Evolutionary conservation across 257 asterid species (phyloP).

Genomic region (Misopates orontium): DNA sequence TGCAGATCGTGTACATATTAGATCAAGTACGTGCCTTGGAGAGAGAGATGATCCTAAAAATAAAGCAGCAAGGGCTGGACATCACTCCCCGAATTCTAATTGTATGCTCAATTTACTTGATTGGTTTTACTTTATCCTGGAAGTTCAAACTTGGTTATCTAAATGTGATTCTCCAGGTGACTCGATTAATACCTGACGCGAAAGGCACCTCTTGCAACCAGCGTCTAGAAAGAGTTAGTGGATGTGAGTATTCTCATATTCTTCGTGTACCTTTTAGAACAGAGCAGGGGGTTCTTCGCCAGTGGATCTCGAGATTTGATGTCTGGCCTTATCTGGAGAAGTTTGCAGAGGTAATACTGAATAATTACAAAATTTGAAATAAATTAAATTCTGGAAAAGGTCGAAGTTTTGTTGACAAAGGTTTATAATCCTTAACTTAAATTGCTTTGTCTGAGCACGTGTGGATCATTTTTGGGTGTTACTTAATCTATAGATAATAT

Average conservation of each 20-base stretch:
- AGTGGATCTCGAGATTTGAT: constrained; percentile 98
- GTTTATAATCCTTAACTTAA: not conserved
- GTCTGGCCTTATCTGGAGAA: constrained; percentile 97
- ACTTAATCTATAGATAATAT: no score
- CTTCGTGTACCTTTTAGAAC: constrained; percentile 89
- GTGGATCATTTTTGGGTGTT: no score
- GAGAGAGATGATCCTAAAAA: constrained; percentile 82
- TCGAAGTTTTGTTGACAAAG: not conserved
- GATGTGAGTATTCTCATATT: constrained; percentile 86
- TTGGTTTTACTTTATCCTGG: constrained; percentile 4
- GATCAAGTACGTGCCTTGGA: constrained; percentile 99
- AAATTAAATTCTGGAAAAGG: not conserved
- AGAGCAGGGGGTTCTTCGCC: constrained; percentile 72
- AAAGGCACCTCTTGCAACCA: constrained; percentile 94
- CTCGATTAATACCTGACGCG: constrained; percentile 97
- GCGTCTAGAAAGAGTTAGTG: constrained; percentile 76
- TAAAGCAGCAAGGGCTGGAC: constrained; percentile 82
- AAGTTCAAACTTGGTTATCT: constrained; percentile 5
- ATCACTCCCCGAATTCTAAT: constrained; percentile 79
- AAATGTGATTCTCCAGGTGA: constrained; percentile 50
- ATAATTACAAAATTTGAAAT: not conserved
- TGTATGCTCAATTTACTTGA: constrained; percentile 39
- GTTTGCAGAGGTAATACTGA: constrained; percentile 65
- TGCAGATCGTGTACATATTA: constrained; percentile 85
- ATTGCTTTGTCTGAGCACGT: not conserved